Base-by-base conservation (phyloP, 2,329 filamentous ascomycete genomes). In the Pyrenophora graminea region DNA sequence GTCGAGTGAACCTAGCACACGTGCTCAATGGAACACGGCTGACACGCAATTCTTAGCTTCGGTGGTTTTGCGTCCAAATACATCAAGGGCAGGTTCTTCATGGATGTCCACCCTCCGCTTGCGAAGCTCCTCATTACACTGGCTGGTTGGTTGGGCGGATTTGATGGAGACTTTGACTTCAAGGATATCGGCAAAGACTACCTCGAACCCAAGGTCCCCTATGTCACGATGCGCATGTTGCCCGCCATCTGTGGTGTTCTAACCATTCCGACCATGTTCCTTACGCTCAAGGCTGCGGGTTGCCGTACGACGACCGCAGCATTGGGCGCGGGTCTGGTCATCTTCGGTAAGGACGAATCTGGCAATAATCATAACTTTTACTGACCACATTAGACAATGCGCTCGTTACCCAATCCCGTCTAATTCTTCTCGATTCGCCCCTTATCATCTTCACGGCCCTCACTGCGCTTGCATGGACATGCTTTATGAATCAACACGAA, bases 151-250 rank as follows among this genome's bases (percentile, higher is more conserved):
- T 77, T 97, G 58, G 94, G 92, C 66, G 94, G 94, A 46, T 99
- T 97, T 74, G 85, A 97, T 70, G 94, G 94, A 59, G 82, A 91
- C 58, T 99, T 99, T 73, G 94, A 97, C 75, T 99, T 99, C 81
- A 99, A 97, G 80, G 92, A 99, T 64, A 99, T 99, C 76, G 94
- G 94, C 75, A 97, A 97, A 79, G 94, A 99, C 75, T 99, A 99
- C 72, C 74, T 97, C 58, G 94, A 96, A 77, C 91, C 94, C 3
- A 85, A 86, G 45, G 94, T 99, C 47, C 94, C 94, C 37, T 99
- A 99, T 76, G 94, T 99, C 48, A 89, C 94, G 48, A 99, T 99
- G 94, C 89, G 94, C 72, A 77, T 97, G 76, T 85, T 96, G 62
- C 93, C 94, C 33, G 94, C 94, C 48, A 79, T 97, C 59, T 88